These are phyloP conservation scores for Nitzschia sp. DNA, from an alignment of 108 stramenopile species.

Conservation along the genomic window DNA sequence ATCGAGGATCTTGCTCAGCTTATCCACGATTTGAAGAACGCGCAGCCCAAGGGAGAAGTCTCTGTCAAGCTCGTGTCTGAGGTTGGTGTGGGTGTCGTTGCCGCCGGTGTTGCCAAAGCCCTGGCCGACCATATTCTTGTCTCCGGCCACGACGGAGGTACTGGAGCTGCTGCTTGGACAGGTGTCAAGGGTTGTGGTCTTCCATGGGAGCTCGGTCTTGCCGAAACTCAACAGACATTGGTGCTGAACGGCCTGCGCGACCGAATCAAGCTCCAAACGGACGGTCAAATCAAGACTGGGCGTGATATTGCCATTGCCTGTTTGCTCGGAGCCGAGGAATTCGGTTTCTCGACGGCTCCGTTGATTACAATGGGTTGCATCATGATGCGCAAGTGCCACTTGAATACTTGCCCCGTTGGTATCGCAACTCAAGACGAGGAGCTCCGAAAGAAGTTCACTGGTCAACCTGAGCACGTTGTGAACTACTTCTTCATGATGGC, in stretches of 20 bases:
- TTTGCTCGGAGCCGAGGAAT: slow-evolving; percentile 93
- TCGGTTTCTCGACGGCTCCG: slow-evolving; percentile 92
- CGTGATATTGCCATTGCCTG: slow-evolving; percentile 94
- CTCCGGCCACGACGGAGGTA: slow-evolving; percentile 94
- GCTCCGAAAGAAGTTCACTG: slow-evolving; percentile 92
- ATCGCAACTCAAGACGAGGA: slow-evolving; percentile 98
- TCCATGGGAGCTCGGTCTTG: slow-evolving; percentile 96
- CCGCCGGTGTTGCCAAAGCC: slow-evolving; percentile 96
- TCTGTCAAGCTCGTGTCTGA: slow-evolving; percentile 98
- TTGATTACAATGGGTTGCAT: slow-evolving; percentile 95
- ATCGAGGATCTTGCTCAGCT: slow-evolving; percentile 98
- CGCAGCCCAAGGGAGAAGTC: slow-evolving; percentile 92
- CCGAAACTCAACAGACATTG: slow-evolving; percentile 94
- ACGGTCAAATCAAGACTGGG: slow-evolving; percentile 94
- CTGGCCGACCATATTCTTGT: slow-evolving; percentile 93
- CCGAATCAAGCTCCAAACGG: slow-evolving; percentile 90
- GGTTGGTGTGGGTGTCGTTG: slow-evolving; percentile 97
- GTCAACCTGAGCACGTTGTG: slow-evolving; percentile 96
- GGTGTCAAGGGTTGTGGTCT: slow-evolving; percentile 92
- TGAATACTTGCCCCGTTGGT: slow-evolving; percentile 97
- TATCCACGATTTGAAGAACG: slow-evolving; percentile 96
- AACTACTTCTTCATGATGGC: slow-evolving; percentile 97
- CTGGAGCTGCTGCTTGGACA: slow-evolving; percentile 95
- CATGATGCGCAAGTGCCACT: slow-evolving; percentile 97
- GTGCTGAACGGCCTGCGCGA: slow-evolving; percentile 92